phyloP scores from a whole-genome alignment of 164 flowering plant genomes.

The Tinospora cordifolia region DNA sequence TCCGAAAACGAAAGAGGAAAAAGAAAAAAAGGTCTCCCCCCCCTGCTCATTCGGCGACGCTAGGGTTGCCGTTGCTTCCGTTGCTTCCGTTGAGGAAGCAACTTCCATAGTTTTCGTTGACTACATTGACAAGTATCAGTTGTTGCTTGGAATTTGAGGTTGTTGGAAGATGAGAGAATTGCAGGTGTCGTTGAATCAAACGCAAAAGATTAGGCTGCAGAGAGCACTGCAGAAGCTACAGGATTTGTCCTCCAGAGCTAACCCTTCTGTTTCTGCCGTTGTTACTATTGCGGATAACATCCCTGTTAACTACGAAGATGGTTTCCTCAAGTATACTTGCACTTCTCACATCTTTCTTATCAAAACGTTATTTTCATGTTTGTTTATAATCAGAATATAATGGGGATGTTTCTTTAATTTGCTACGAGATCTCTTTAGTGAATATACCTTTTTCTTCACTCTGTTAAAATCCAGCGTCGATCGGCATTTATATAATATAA shows the following conservation, averaged over 20 bases:
- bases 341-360: neutral
- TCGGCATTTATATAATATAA: too few species aligned
- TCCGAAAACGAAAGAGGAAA: too few species aligned
- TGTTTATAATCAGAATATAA: neutral
- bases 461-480: too few species aligned
- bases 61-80: too few species aligned
- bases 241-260: constrained; percentile 43
- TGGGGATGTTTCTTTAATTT: neutral
- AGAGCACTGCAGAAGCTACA: constrained; percentile 60
- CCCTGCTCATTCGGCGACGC: too few species aligned
- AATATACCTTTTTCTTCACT: too few species aligned
- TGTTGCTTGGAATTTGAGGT: too few species aligned
- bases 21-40: too few species aligned
- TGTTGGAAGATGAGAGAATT: constrained; percentile 46
- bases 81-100: too few species aligned
- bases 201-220: constrained; percentile 70
- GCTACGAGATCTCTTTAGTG: neutral
- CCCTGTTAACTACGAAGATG: constrained; percentile 72
- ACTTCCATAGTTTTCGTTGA: too few species aligned
- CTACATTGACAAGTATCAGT: too few species aligned
- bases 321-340: constrained; percentile 62
- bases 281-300: constrained; percentile 83
- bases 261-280: constrained; percentile 37
- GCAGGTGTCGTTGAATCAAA: constrained; percentile 57
- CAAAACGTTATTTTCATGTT: neutral